Conservation (phyloP, 2,329 filamentous ascomycete genomes). For the Colletotrichum sp. region DNA sequence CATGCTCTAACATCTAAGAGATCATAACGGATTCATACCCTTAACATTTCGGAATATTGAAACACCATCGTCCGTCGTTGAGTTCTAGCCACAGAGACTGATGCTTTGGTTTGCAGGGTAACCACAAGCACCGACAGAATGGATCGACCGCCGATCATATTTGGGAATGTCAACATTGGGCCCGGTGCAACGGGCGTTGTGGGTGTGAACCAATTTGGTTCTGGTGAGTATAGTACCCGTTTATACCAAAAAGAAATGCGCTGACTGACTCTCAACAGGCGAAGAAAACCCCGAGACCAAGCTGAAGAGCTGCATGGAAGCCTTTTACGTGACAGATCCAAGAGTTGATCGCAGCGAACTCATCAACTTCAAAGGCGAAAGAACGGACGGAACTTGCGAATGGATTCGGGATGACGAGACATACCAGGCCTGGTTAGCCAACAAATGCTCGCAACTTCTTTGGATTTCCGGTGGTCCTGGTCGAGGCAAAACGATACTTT, state of each 20-base stretch:
- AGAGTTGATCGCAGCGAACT: not conserved
- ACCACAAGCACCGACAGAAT: no score
- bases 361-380: not conserved
- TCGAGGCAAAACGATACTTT: not conserved
- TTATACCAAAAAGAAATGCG: not conserved
- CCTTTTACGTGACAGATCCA: not conserved
- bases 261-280: not conserved
- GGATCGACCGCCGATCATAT: no score
- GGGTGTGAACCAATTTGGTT: no score
- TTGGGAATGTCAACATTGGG: no score
- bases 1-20: not conserved
- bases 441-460: not conserved
- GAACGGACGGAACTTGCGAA: not conserved
- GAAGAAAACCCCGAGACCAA: not conserved
- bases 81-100: not conserved
- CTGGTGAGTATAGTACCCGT: not conserved
- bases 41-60: not conserved
- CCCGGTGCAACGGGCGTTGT: no score
- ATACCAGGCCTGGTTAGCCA: not conserved
- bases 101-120: not conserved
- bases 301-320: not conserved
- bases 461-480: not conserved
- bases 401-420: not conserved
- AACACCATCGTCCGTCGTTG: not conserved
- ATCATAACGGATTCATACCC: fast-evolving